Conservation (phyloP, 163 green algal genomes). For the Prototheca cutis region DNA sequence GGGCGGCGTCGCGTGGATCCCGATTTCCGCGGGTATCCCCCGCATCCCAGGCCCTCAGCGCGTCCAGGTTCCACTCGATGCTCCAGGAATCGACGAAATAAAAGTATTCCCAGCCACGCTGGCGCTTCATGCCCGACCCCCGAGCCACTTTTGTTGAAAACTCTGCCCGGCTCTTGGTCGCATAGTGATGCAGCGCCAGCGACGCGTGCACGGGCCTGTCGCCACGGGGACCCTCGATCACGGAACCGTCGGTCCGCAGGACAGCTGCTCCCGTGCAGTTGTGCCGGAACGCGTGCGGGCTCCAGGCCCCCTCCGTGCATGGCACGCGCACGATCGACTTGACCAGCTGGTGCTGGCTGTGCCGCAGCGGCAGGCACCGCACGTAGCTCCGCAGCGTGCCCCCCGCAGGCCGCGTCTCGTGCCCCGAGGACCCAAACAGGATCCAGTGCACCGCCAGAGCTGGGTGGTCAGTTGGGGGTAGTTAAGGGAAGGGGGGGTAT, state of each 20-base stretch:
- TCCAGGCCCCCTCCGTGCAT: constrained; percentile 12
- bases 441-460: constrained; percentile 42
- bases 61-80: constrained; percentile 20
- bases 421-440: constrained; percentile 41
- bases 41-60: constrained; percentile 18
- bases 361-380: constrained; percentile 18
- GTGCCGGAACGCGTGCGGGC: constrained; percentile 38
- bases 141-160: constrained; percentile 34
- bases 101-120: constrained; percentile 34
- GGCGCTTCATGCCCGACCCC: constrained; percentile 25
- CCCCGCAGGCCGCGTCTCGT: constrained; percentile 11
- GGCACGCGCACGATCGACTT: constrained; percentile 39
- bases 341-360: constrained; percentile 29
- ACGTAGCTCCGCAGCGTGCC: constrained; percentile 29
- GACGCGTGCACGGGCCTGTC: constrained; percentile 5
- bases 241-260: constrained; percentile 16
- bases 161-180: constrained; percentile 29
- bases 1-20: neutral
- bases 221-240: constrained; percentile 10
- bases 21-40: neutral
- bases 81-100: constrained; percentile 29
- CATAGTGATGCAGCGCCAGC: constrained; percentile 43
- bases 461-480: neutral
- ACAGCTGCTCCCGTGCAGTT: constrained; percentile 13
- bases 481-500: neutral